These are phyloP conservation scores for Cucurbita ficifolia DNA, from an alignment of 306 rosid genomes.

Conservation along the genomic window DNA sequence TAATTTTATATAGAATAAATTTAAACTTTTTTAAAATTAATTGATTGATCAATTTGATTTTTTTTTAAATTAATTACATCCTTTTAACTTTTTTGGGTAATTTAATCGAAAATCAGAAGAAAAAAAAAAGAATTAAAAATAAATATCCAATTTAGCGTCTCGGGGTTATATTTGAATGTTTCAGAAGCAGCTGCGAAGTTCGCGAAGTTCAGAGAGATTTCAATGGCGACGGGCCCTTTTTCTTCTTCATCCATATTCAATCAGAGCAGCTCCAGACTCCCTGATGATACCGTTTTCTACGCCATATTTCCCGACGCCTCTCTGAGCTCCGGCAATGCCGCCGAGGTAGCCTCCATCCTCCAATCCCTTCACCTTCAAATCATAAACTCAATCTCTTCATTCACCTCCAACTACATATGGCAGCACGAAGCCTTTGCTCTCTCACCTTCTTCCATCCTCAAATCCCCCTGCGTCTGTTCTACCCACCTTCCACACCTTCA, in stretches of 20 bases:
- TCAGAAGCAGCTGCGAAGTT: not conserved
- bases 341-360: conserved; percentile 22
- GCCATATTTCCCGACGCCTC: conserved; percentile 47
- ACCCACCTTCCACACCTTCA: conserved; percentile 54
- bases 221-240: conserved; percentile 12
- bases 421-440: conserved; percentile 79
- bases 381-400: conserved; percentile 34
- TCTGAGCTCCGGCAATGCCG: conserved; percentile 2
- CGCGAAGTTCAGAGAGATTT: not conserved
- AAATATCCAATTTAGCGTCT: not conserved
- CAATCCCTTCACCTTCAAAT: conserved; percentile 76
- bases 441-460: conserved; percentile 34
- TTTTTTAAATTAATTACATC: too few relatives aligned
- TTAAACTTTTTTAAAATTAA: too few relatives aligned
- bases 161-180: not conserved
- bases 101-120: too few relatives aligned
- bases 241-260: conserved; percentile 29
- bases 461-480: conserved; percentile 45
- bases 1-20: too few relatives aligned
- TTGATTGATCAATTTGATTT: too few relatives aligned
- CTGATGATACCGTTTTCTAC: conserved; percentile 78
- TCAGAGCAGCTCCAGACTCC: conserved; percentile 23
- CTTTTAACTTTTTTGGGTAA: too few relatives aligned
- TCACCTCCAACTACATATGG: conserved; percentile 62
- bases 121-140: too few relatives aligned